These are phyloP conservation scores for Candida awuae DNA, from an alignment of 805 yeast genomes.

Conservation along the genomic window DNA sequence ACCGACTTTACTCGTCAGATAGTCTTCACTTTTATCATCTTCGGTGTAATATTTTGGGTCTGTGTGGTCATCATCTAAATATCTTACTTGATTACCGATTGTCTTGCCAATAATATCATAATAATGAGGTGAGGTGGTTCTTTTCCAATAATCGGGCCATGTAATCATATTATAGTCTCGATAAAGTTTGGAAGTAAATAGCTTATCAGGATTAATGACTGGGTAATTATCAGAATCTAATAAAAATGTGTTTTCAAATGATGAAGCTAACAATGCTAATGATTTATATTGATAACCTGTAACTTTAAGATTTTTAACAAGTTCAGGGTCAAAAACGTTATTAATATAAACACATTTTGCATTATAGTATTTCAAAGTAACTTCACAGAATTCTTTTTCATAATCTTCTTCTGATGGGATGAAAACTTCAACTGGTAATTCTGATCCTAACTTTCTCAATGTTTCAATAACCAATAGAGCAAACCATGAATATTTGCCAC, in stretches of 20 bases:
- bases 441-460: slow-evolving; percentile 35
- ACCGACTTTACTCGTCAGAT: slow-evolving; percentile 29
- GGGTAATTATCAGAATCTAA: slow-evolving; percentile 42
- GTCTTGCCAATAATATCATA: slow-evolving; percentile 44
- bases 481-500: slow-evolving; percentile 36
- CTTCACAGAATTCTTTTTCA: slow-evolving; percentile 26
- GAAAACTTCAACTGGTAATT: slow-evolving; percentile 27
- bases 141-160: slow-evolving; percentile 72
- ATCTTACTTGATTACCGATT: slow-evolving; percentile 31
- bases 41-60: slow-evolving; percentile 23
- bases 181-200: slow-evolving; percentile 41
- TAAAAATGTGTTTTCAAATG: slow-evolving; percentile 37
- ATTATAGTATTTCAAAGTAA: slow-evolving; percentile 30
- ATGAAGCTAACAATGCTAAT: slow-evolving; percentile 40
- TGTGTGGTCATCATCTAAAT: slow-evolving; percentile 23
- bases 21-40: slow-evolving; percentile 17
- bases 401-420: slow-evolving; percentile 14
- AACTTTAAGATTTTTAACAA: slow-evolving; percentile 17
- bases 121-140: slow-evolving; percentile 53
- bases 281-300: slow-evolving; percentile 35
- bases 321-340: slow-evolving; percentile 28
- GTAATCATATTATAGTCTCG: slow-evolving; percentile 40
- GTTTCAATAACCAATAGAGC: slow-evolving; percentile 33
- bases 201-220: slow-evolving; percentile 39
- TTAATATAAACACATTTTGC: slow-evolving; percentile 37